These are phyloP conservation scores for Eimeria acervulina DNA, from an alignment of 169 alveolate genomes.

Conservation along the genomic window DNA sequence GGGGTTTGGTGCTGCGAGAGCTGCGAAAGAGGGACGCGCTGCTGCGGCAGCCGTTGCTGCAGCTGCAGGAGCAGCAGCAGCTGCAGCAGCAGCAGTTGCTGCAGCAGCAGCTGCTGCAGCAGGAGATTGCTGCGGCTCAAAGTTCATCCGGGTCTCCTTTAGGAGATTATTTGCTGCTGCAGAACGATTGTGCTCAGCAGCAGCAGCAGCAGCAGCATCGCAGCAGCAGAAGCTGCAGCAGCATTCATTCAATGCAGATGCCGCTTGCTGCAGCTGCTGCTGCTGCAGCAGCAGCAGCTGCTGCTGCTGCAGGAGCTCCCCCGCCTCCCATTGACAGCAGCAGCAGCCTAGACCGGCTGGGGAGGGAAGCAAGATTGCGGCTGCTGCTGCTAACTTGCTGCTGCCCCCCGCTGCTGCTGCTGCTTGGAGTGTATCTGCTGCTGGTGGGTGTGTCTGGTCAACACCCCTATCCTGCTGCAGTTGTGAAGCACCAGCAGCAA, in stretches of 20 bases:
- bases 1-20: constrained; percentile 17
- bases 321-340: not conserved
- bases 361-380: not conserved
- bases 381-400: not conserved
- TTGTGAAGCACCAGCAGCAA: not conserved
- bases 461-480: not conserved
- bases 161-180: not conserved
- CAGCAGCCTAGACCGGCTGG: not conserved
- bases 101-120: constrained; percentile 14
- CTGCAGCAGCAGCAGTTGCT: too few relatives aligned
- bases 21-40: constrained; percentile 7
- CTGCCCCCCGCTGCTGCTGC: too few relatives aligned
- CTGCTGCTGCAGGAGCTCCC: not conserved
- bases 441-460: not conserved
- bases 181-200: too few relatives aligned
- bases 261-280: not conserved
- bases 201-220: too few relatives aligned
- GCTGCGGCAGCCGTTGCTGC: constrained; percentile 16
- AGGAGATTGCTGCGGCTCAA: not conserved
- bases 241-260: not conserved
- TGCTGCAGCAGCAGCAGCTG: not conserved
- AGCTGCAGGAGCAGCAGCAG: constrained; percentile 23
- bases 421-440: too few relatives aligned
- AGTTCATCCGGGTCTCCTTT: not conserved
- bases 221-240: too few relatives aligned